Evolutionary conservation across 2,329 filamentous ascomycete species (phyloP), one percentile per base, ranked within the genome.

Genomic region (Lecanicillium sp.): DNA sequence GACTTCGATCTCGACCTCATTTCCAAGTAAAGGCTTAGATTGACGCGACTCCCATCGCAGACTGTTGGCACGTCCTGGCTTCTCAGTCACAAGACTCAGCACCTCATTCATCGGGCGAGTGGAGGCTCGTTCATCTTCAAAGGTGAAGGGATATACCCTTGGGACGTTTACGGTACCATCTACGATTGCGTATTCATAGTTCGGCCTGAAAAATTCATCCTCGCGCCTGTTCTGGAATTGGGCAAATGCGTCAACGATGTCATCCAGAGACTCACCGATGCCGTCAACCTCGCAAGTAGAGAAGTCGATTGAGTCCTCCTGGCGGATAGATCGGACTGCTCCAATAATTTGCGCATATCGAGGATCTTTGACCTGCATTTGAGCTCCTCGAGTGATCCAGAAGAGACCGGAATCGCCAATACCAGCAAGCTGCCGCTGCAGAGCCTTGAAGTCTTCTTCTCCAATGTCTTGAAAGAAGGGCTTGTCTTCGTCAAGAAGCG

Each of bases 121-220:
- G 7, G 22, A 25, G n/a, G n/a, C n/a, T n/a, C n/a, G 16, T 33
- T 52, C 49, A 4, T 53, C 42, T 2, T 40, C 32, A 1, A 56
- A 34, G 3, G 50, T 48, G 31, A 52, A 47, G 1, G 51, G 49
- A 14, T 54, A 50, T 29, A 52, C 54, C 1, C 56, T 42, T 9
- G 48, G 46, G n/a, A 59, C 43, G 11, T 52, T 46, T 2, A 56
- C 42, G 9, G 45, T 41, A 2, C 51, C 49, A 19, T 52, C 45
- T 3, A 45, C 42, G n/a, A 58, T 45, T 1, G 50, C 54, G 18
- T 55, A 61, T 30, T 62, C 59, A n/a, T 48, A 50, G 12, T 60
- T 56, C 0, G 53, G 47, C 3, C 46, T 48, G 5, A 56, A 38
- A 3, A 33, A 40, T 12, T 48, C 49, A 19, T 44, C 47, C 15